Base-by-base conservation (phyloP, 495 filamentous ascomycete species). In the Penicillium flavigenum region DNA sequence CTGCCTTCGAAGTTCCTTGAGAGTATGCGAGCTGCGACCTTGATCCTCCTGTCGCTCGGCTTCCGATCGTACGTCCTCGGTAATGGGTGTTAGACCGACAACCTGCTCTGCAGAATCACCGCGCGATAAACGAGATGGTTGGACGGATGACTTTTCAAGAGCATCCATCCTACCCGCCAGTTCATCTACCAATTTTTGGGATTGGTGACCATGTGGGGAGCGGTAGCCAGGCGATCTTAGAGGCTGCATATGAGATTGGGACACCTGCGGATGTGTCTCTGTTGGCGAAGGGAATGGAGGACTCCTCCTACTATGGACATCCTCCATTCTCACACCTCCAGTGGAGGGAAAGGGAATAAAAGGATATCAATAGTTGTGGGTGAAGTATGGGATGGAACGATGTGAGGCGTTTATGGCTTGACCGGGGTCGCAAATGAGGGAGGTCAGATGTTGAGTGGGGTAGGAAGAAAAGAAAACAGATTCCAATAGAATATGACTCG, bases 211-310 rank as follows among this genome's bases (percentile, higher is more conserved):
- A 24, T 63, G 54, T 48, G 56, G 58, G 22, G 53, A 47, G 43
- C 63, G 47, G 58, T 62, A 62, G 32, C 52, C 56, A 34, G 66
- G 57, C 31, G 71, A 67, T 46, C 68, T 68, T 36, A 69, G 60
- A 34, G 63, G 62, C 39, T 62, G 63, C 59, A 59, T 46, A 51
- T 71, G 66, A 57, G 72, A 63, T 29, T 65, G 68, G 27, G 66
- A 50, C 16, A 65, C 64, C 51, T 72, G 58, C 51, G 72, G 69
- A 52, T 68, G 64, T 31, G 73, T 74, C 64, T 72, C 70, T 51
- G 73, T 70, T 59, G 72, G 73, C 64, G 74, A 77, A 63, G 74
- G 70, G 60, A 73, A 70, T 60, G 75, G 72, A 73, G 73, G 63
- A 57, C 68, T 76, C 62, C 67, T 74, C 69, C 70, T 71, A 56